phyloP scores from a whole-genome alignment of 345 rosid species.

The Cardamine occulta region DNA sequence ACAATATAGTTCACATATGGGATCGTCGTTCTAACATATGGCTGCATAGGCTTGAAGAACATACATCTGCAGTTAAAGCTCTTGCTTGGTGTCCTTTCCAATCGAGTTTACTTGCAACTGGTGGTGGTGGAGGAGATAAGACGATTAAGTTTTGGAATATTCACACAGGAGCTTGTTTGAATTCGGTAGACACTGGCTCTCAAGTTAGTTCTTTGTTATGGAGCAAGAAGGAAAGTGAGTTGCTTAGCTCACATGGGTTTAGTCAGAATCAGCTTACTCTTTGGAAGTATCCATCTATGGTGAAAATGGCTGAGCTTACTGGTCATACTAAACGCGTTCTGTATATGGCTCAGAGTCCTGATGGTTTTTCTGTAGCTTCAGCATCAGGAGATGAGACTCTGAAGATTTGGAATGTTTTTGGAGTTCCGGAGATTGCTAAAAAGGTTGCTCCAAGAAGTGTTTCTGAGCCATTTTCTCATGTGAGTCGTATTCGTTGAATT shows the following conservation, averaged over 20 bases:
- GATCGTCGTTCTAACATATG: conserved; percentile 23
- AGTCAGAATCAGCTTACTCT: conserved; percentile 18
- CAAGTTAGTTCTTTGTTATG: conserved; percentile 24
- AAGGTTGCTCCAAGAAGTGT: neutral
- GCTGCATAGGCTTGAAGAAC: conserved; percentile 40
- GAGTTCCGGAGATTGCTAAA: neutral
- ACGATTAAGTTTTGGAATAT: conserved; percentile 23
- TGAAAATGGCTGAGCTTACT: conserved; percentile 22
- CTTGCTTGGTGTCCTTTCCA: conserved; percentile 46
- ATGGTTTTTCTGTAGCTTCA: conserved; percentile 19
- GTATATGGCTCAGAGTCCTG: neutral
- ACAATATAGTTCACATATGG: conserved; percentile 47
- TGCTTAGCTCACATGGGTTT: conserved; percentile 34
- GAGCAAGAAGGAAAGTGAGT: conserved; percentile 27
- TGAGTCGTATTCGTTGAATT: conserved; percentile 25
- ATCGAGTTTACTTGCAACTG: conserved; percentile 17
- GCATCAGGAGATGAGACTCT: conserved; percentile 15
- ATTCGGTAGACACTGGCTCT: conserved; percentile 29
- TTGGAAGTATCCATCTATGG: conserved; percentile 35
- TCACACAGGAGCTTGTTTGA: conserved; percentile 16
- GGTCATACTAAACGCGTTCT: conserved; percentile 24
- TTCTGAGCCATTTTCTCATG: neutral
- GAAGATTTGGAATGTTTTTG: conserved; percentile 30
- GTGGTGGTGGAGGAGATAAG: conserved; percentile 11
- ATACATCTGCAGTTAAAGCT: conserved; percentile 50